phyloP scores from a whole-genome alignment of 1,284 basidiomycete genomes.

The Pseudozyma hubeiensis region DNA sequence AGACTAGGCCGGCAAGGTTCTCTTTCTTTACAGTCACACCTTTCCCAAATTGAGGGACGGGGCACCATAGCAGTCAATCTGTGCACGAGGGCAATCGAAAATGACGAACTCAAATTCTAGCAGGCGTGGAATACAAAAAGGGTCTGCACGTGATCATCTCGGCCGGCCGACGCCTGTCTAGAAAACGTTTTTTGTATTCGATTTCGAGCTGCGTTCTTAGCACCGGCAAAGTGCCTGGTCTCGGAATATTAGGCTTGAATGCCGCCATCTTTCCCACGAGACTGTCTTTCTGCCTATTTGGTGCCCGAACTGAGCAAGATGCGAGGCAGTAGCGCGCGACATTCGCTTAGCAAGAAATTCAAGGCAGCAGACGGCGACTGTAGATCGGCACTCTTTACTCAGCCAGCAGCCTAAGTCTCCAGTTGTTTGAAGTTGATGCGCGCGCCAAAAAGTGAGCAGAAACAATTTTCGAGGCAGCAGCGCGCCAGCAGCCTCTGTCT shows the following conservation, averaged over 20 bases:
- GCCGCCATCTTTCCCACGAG: slow-evolving; percentile 30
- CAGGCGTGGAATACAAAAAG: not conserved
- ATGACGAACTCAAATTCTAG: not conserved
- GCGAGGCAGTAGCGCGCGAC: slow-evolving; percentile 8
- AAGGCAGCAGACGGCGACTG: not conserved
- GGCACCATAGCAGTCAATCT: not conserved
- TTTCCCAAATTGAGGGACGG: not conserved
- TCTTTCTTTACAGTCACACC: not conserved
- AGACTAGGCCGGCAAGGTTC: not conserved
- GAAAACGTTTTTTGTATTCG: not conserved
- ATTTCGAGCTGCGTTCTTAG: not conserved
- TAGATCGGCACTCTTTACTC: not conserved
- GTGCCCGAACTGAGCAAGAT: not conserved
- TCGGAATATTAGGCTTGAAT: slow-evolving; percentile 11
- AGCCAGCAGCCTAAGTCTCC: not conserved
- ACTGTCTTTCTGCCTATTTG: too few relatives aligned
- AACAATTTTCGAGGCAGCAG: slow-evolving; percentile 23
- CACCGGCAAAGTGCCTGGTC: not conserved
- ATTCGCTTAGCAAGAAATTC: not conserved
- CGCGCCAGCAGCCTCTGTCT: not conserved
- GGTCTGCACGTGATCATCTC: not conserved
- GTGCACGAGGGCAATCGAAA: slow-evolving; percentile 3
- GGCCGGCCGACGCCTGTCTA: slow-evolving; percentile 1
- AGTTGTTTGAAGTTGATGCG: not conserved
- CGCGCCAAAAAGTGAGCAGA: slow-evolving; percentile 9